Evolutionary conservation across 805 yeast genomes (phyloP).

Genomic region (Candida schatavii): DNA sequence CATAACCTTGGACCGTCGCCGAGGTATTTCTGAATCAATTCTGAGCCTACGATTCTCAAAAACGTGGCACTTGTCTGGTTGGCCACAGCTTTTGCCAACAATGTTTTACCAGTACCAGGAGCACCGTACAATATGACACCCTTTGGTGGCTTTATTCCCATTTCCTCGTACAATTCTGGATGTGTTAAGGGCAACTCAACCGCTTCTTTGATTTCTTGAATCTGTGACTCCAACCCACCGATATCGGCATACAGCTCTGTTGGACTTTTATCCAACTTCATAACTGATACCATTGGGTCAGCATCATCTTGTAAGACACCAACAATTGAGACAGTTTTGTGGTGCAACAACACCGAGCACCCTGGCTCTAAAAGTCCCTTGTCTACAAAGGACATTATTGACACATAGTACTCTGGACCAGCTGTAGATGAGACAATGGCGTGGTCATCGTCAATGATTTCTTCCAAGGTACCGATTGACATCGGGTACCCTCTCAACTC

Average conservation of each 20-base stretch:
- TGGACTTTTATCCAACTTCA: conserved; percentile 98
- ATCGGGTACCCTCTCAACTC: conserved; percentile 95
- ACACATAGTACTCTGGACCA: conserved; percentile 96
- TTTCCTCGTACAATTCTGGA: conserved; percentile 95
- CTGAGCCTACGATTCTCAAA: conserved; percentile 94
- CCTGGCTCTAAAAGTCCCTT: conserved; percentile 96
- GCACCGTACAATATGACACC: conserved; percentile 97
- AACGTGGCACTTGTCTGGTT: conserved; percentile 97
- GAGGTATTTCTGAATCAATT: conserved; percentile 90
- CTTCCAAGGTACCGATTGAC: conserved; percentile 95
- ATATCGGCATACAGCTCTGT: conserved; percentile 95
- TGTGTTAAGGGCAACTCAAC: conserved; percentile 95
- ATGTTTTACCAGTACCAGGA: conserved; percentile 96
- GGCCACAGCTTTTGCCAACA: conserved; percentile 96
- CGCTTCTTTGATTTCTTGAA: conserved; percentile 96
- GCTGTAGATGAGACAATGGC: conserved; percentile 95
- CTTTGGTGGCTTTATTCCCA: conserved; percentile 98
- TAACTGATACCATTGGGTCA: conserved; percentile 95
- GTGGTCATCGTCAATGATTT: conserved; percentile 96
- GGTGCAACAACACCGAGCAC: conserved; percentile 91
- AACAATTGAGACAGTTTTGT: conserved; percentile 92
- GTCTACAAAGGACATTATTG: conserved; percentile 94
- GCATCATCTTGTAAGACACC: conserved; percentile 98
- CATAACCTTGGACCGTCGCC: conserved; percentile 97
- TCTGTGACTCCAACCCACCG: conserved; percentile 94